Base-by-base conservation (phyloP, 768 basidiomycete species). In the Auricularia heimuer region DNA sequence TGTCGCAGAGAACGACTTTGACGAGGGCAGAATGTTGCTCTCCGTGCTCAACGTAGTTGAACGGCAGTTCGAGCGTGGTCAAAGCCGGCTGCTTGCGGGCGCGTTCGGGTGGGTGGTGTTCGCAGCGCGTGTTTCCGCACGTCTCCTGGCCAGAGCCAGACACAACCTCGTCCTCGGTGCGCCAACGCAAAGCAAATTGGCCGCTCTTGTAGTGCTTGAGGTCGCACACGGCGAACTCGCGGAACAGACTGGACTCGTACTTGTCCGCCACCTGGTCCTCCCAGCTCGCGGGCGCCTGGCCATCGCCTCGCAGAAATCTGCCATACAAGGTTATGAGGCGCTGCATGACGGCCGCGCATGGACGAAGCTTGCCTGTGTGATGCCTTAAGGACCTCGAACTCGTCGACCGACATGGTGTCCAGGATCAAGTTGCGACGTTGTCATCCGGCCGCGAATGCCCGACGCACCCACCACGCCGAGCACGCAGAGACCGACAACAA, bases 121-220 rank as follows among this genome's bases (percentile, higher is more conserved):
- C 75, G 71, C 96, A 98, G 29, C 94, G 90, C 24, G 92, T 85
- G 68, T 95, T 95, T 1, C 84, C 95, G 71, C 96, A 98, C 0
- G 92, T 90, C 3, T 84, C 82, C 73, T 97, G 92, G 2, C 94
- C 96, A 2, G 86, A 83, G 29, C 90, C 91, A 0, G 85, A 83
- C 2, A 98, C 77, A 14, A 98, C 94, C 75, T 98, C 96, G 2
- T 81, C 78, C 71, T 97, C 94, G 0, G 94, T 94, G 39, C 96
- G 81, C 96, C 96, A 98, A 14, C 96, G 87, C 3, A 98, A 81
- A 0, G 94, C 86, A 72, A 98, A 89, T 88, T 94, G 67, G 29
- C 92, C 91, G 0, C 89, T 86, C 77, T 94, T 97, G 80, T 92
- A 97, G 72, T 98, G 96, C 77, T 98, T 98, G 66, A 98, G 78